Conservation (phyloP, 495 filamentous ascomycete genomes). For the Oidiodendron maius region DNA sequence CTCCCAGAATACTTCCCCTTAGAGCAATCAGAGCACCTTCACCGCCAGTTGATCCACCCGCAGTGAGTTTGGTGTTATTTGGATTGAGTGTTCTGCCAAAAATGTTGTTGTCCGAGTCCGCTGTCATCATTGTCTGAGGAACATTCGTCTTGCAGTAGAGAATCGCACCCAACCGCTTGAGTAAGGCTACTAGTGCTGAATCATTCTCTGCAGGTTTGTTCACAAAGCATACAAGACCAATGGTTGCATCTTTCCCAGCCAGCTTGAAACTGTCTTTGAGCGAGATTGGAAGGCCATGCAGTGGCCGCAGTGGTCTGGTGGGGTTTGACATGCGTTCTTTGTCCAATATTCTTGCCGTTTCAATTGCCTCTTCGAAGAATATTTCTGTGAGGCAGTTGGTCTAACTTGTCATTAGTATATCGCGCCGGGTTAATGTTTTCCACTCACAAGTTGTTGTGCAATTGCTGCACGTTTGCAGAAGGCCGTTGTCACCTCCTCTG, state of each 20-base stretch:
- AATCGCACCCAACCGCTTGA: slow-evolving; percentile 39
- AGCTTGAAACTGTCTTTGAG: slow-evolving; percentile 62
- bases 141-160: slow-evolving; percentile 57
- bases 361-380: slow-evolving; percentile 53
- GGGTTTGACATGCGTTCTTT: slow-evolving; percentile 28
- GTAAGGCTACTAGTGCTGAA: slow-evolving; percentile 32
- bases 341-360: slow-evolving; percentile 51
- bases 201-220: slow-evolving; percentile 38
- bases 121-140: slow-evolving; percentile 47
- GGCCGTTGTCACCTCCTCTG: slow-evolving; percentile 28
- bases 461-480: slow-evolving; percentile 46
- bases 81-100: slow-evolving; percentile 62
- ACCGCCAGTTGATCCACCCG: slow-evolving; percentile 55
- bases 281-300: slow-evolving; percentile 61
- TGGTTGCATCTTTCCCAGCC: slow-evolving; percentile 45
- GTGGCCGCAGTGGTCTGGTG: slow-evolving; percentile 43
- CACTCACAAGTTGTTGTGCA: slow-evolving; percentile 54
- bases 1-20: slow-evolving; percentile 29
- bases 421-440: slow-evolving; percentile 19
- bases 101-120: slow-evolving; percentile 53
- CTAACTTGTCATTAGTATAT: slow-evolving; percentile 26
- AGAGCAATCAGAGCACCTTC: slow-evolving; percentile 45
- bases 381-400: slow-evolving; percentile 60
- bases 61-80: slow-evolving; percentile 45
- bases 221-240: slow-evolving; percentile 49